Conservation (phyloP, 2,329 filamentous ascomycete species). For the Pyrenophora seminiperda region DNA sequence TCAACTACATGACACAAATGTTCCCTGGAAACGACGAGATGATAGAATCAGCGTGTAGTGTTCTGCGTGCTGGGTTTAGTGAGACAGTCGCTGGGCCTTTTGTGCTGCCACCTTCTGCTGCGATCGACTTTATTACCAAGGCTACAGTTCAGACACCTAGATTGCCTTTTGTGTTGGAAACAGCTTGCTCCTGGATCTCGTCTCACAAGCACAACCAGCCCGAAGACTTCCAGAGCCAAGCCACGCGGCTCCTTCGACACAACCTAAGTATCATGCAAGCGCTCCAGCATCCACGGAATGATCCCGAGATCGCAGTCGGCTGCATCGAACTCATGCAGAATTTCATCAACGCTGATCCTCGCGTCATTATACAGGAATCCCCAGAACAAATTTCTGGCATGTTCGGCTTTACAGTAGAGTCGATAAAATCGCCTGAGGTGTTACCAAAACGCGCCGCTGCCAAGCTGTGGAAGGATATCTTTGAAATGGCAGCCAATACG, state of each 20-base stretch:
- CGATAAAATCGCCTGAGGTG: constrained; percentile 72
- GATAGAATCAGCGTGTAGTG: constrained; percentile 71
- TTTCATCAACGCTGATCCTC: constrained; percentile 64
- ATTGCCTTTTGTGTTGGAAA: constrained; percentile 71
- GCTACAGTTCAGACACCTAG: constrained; percentile 66
- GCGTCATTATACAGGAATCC: constrained; percentile 66
- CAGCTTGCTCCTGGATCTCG: constrained; percentile 67
- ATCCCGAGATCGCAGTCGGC: constrained; percentile 74
- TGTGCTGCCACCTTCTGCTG: constrained; percentile 69
- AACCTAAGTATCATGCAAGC: constrained; percentile 65
- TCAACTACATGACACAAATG: constrained; percentile 56
- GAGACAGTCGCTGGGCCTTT: constrained; percentile 77
- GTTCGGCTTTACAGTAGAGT: constrained; percentile 73
- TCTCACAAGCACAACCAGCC: constrained; percentile 55
- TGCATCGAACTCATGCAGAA: constrained; percentile 74
- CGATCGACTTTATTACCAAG: constrained; percentile 69
- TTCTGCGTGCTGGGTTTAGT: constrained; percentile 75
- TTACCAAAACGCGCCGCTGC: constrained; percentile 75
- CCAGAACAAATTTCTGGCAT: constrained; percentile 65
- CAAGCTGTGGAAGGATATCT: constrained; percentile 68
- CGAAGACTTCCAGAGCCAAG: constrained; percentile 32
- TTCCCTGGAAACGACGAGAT: constrained; percentile 69
- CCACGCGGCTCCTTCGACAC: constrained; percentile 59
- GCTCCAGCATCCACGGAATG: constrained; percentile 66
- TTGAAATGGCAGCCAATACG: constrained; percentile 39